Conservation (phyloP, 208 protist species). For the Trypanosoma vivax region DNA sequence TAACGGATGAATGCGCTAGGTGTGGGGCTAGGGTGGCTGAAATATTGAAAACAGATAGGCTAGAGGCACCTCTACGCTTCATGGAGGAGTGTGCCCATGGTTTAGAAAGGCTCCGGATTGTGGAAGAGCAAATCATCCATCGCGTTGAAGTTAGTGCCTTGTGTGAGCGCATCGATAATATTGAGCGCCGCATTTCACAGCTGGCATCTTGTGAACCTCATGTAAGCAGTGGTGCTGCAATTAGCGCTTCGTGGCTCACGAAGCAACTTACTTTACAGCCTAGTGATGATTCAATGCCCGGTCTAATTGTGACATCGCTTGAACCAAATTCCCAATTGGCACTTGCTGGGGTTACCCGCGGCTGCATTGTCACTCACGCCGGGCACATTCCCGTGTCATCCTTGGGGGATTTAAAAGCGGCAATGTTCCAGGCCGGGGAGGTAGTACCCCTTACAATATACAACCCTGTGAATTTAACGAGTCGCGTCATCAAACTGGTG, state of each 20-base stretch:
- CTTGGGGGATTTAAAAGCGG: constrained; percentile 18
- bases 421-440: constrained; percentile 14
- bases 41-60: constrained; percentile 13
- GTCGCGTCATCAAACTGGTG: constrained; percentile 32
- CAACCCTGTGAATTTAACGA: constrained; percentile 29
- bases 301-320: constrained; percentile 31
- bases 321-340: constrained; percentile 21
- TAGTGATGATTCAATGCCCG: constrained; percentile 22
- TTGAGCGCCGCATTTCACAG: not conserved
- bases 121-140: constrained; percentile 24
- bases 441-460: constrained; percentile 44
- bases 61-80: constrained; percentile 23
- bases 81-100: constrained; percentile 22
- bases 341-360: constrained; percentile 16
- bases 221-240: no score
- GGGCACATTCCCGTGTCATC: constrained; percentile 25
- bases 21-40: constrained; percentile 37
- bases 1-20: constrained; percentile 30
- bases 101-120: constrained; percentile 23
- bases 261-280: not conserved
- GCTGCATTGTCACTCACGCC: constrained; percentile 50
- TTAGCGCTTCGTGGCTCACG: no score
- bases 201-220: not conserved
- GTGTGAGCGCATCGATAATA: constrained; percentile 20
- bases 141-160: constrained; percentile 21